A percentile compares a stretch with the other conserved stretches of the same genome.
Conservation (phyloP, 2,329 filamentous ascomycete genomes). For the Metarhizium guizhouense region DNA sequence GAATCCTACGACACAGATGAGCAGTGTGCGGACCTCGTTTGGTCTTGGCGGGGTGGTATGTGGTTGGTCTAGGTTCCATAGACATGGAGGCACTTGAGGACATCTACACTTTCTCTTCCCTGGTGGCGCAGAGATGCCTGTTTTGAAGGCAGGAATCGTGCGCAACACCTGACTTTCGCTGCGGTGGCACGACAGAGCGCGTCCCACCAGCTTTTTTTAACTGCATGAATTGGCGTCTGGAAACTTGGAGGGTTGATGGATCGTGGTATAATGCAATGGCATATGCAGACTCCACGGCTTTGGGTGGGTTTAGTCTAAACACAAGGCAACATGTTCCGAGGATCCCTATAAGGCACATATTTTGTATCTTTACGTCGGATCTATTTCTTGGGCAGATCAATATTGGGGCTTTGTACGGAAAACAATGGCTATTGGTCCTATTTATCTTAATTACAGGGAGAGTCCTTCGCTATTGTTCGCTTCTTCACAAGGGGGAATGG, state of each 20-base stretch:
- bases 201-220: neutral
- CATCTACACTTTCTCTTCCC: neutral
- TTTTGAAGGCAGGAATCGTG: neutral
- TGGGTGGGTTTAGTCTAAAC: neutral
- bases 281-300: neutral
- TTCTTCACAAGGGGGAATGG: neutral
- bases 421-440: neutral
- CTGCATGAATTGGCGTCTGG: slow-evolving; percentile 4
- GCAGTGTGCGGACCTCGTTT: neutral
- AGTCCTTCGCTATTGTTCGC: neutral
- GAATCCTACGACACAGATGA: neutral
- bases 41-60: neutral
- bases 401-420: neutral
- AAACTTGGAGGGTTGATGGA: neutral
- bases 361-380: neutral
- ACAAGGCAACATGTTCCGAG: neutral
- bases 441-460: neutral
- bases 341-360: neutral
- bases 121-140: neutral
- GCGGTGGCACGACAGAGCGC: neutral
- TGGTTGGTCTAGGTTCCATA: neutral
- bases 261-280: neutral
- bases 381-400: neutral
- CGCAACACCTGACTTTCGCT: neutral
- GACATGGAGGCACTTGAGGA: neutral